These are phyloP conservation scores for Firmiana major DNA, from an alignment of 345 rosid species.

Conservation along the genomic window DNA sequence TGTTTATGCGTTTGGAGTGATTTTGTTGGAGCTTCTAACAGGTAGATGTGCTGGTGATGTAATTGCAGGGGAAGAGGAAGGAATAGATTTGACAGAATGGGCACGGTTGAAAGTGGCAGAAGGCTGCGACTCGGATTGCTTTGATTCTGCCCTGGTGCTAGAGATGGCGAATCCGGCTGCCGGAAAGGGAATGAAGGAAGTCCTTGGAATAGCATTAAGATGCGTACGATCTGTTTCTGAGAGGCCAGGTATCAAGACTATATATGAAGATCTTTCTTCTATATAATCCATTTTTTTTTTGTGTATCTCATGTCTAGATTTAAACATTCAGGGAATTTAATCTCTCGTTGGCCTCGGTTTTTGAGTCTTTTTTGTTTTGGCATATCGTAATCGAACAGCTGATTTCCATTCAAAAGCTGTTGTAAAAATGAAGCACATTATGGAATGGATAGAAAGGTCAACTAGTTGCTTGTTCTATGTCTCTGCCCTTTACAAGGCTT, in stretches of 20 bases:
- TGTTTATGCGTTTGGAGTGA: conserved; percentile 93
- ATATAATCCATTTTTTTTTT: conserved; percentile 32
- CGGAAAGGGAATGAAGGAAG: conserved; percentile 91
- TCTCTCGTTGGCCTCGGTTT: conserved; percentile 12
- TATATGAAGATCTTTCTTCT: conserved; percentile 96
- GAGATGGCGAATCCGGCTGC: conserved; percentile 52
- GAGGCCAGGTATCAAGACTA: conserved; percentile 94
- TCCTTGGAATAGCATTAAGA: conserved; percentile 76
- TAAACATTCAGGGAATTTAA: conserved; percentile 2
- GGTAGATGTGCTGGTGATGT: conserved; percentile 97
- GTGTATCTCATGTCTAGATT: background rate
- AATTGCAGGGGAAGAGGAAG: conserved; percentile 71
- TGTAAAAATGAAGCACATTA: conserved; percentile 8
- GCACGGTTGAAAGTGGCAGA: conserved; percentile 58
- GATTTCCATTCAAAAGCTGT: conserved; percentile 2
- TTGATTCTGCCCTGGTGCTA: conserved; percentile 53
- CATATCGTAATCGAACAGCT: background rate
- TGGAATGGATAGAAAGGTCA: conserved; percentile 5
- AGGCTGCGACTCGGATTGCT: conserved; percentile 68
- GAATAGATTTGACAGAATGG: conserved; percentile 86
- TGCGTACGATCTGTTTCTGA: conserved; percentile 79
- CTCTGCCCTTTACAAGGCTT: background rate
- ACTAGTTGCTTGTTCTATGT: background rate
- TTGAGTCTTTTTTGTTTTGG: background rate
- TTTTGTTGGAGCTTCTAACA: conserved; percentile 69